Percentiles rank a stretch among this genome's conserved stretches.
Evolutionary conservation across 805 yeast genomes (phyloP).

Genomic region (Myxozyma melibiosi): DNA sequence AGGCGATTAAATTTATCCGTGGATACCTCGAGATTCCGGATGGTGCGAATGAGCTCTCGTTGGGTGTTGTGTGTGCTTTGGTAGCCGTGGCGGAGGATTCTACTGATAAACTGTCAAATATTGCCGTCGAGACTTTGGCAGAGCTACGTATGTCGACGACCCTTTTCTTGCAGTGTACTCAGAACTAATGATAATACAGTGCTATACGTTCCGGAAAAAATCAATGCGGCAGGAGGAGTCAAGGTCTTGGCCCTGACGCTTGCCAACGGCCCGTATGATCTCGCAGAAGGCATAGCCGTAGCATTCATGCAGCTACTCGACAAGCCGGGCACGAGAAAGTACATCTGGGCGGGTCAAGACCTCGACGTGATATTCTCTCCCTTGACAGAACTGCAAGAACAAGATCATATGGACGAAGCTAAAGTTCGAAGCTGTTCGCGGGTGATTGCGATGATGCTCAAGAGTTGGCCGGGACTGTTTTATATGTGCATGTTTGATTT

Average conservation of each 20-base stretch:
- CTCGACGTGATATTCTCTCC: slow-evolving; percentile 64
- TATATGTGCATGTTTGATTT: slow-evolving; percentile 62
- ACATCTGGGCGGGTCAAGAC: slow-evolving; percentile 62
- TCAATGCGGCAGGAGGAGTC: slow-evolving; percentile 52
- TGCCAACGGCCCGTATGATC: slow-evolving; percentile 57
- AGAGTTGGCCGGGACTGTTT: slow-evolving; percentile 71
- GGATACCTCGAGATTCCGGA: slow-evolving; percentile 56
- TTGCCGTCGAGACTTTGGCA: slow-evolving; percentile 57
- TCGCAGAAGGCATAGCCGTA: slow-evolving; percentile 48
- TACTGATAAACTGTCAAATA: slow-evolving; percentile 53
- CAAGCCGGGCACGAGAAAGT: slow-evolving; percentile 54
- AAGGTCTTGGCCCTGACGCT: slow-evolving; percentile 50
- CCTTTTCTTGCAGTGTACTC: not conserved
- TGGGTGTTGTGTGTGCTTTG: slow-evolving; percentile 68
- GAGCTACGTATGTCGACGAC: slow-evolving; percentile 42
- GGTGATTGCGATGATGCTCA: slow-evolving; percentile 61
- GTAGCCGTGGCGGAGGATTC: slow-evolving; percentile 61
- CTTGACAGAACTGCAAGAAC: slow-evolving; percentile 64
- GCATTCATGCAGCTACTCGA: slow-evolving; percentile 62
- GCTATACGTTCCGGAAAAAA: slow-evolving; percentile 48
- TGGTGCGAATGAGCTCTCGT: slow-evolving; percentile 57
- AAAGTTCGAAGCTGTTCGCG: slow-evolving; percentile 62
- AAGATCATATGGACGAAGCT: slow-evolving; percentile 52
- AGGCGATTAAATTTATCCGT: slow-evolving; percentile 73
- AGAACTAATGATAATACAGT: slow-evolving; percentile 37